Conservation (phyloP, 2,329 filamentous ascomycete genomes). For the Huntiella moniliformis region DNA sequence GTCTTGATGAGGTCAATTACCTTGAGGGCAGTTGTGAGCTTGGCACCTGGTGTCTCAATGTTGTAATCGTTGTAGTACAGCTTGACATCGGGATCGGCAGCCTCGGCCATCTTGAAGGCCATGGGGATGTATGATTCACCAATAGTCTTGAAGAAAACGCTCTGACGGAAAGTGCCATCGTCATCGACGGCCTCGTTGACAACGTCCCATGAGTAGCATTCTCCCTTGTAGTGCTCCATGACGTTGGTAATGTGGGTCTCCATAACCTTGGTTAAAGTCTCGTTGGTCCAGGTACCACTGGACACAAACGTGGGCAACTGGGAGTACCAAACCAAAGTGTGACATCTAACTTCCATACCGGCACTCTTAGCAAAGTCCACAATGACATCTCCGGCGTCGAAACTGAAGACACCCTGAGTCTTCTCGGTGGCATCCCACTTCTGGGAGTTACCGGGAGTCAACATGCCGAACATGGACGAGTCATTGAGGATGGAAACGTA, state of each 20-base stretch:
- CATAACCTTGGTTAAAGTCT: constrained; percentile 32
- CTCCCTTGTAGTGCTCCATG: constrained; percentile 36
- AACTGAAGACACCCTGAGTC: constrained; percentile 38
- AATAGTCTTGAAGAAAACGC: constrained; percentile 35
- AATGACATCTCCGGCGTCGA: constrained; percentile 34
- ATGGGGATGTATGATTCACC: constrained; percentile 37
- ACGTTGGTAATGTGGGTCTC: constrained; percentile 39
- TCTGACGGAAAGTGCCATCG: constrained; percentile 31
- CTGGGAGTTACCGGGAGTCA: constrained; percentile 41
- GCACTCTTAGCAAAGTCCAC: constrained; percentile 24
- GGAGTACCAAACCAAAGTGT: constrained; percentile 31
- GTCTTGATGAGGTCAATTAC: constrained; percentile 27
- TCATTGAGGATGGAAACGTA: constrained; percentile 32
- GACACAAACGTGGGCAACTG: constrained; percentile 22
- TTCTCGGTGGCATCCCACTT: constrained; percentile 45
- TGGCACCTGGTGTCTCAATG: constrained; percentile 33
- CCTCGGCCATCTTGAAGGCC: constrained; percentile 36
- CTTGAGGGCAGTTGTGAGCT: constrained; percentile 25
- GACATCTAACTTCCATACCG: constrained; percentile 35
- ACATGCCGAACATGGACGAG: constrained; percentile 38
- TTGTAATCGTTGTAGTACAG: constrained; percentile 41
- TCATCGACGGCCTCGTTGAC: constrained; percentile 45
- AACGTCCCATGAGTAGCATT: constrained; percentile 47
- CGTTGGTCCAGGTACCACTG: constrained; percentile 31
- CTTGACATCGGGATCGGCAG: constrained; percentile 35